Conservation (phyloP, 2,329 filamentous ascomycete genomes). For the Ceratocystis papillata region DNA sequence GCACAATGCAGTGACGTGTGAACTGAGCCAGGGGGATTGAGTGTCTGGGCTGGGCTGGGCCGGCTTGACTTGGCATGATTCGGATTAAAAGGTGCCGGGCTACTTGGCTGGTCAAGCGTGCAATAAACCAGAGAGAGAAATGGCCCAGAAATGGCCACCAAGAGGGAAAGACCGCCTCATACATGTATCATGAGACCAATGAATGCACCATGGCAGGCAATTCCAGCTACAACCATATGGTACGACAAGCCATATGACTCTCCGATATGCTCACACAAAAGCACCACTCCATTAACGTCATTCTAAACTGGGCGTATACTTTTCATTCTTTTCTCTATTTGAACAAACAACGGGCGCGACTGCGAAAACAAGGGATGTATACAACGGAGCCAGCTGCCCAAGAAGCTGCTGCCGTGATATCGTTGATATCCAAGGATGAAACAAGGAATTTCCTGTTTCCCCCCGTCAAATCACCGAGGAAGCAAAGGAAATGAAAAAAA, state of each 20-base stretch:
- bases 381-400: background rate
- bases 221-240: background rate
- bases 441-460: background rate
- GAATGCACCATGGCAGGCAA: background rate
- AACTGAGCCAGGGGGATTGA: background rate
- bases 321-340: slow-evolving; percentile 13
- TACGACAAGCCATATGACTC: background rate
- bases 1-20: slow-evolving; percentile 17
- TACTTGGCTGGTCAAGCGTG: background rate
- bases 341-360: background rate
- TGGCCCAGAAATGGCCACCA: background rate
- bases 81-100: background rate
- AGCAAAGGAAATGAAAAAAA: slow-evolving; percentile 5
- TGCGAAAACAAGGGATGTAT: no score
- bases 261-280: background rate
- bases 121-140: background rate
- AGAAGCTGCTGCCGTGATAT: slow-evolving; percentile 5
- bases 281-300: background rate
- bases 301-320: background rate
- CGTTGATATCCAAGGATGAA: slow-evolving; percentile 18
- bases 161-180: background rate
- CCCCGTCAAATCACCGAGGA: background rate
- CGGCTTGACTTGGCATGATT: background rate
- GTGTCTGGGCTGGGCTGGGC: background rate
- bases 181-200: slow-evolving; percentile 13